Base-by-base conservation (phyloP, 345 rosid genomes). In the Eucalyptus coolabah region DNA sequence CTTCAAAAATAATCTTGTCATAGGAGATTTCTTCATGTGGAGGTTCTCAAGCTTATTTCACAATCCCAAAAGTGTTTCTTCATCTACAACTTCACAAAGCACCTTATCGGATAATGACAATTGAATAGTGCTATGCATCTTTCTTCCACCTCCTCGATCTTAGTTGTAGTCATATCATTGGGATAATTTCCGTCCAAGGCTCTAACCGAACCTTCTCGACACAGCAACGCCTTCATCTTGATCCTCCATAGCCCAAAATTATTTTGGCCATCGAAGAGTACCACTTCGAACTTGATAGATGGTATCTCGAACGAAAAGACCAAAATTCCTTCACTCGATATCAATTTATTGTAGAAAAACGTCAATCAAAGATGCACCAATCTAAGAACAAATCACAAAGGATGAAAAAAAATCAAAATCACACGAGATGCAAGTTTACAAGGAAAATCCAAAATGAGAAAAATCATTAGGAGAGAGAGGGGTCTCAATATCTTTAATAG, bases 51-150 rank as follows among this genome's bases (percentile, higher is more conserved):
- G 6, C 7, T 56, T 56, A 56, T 24, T 56, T 0, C 63, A 56
- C 3, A 5, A 0, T 56, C 63, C 1, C 2, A 0, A 56, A 56
- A 5, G 0, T 26, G 0, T 56, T 24, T 56, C 6, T 24, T 56
- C 63, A 56, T 56, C 3, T 23, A 0, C 1, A 23, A 56, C 30
- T 26, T 24, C 30, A 26, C 6, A 0, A 56, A 56, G 6, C 63
- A 56, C 63, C 30, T 56, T 56, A 26, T 56, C 9, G 2, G 14
- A 24, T 24, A 56, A 56, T 56, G 0, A 56, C 30, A 56, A 56
- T 56, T 56, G 63, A 11, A 56, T 56, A 26, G 63, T 26, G 30
- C 30, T 56, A 24, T 56, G 30, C 6, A 0, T 26, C 14, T 26
- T 26, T 56, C 63, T 56, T 24, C 63, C 63, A 56, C 13, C 63